Base-by-base conservation (phyloP, 1,139 yeast genomes). In the Pneumocystis canis region DNA sequence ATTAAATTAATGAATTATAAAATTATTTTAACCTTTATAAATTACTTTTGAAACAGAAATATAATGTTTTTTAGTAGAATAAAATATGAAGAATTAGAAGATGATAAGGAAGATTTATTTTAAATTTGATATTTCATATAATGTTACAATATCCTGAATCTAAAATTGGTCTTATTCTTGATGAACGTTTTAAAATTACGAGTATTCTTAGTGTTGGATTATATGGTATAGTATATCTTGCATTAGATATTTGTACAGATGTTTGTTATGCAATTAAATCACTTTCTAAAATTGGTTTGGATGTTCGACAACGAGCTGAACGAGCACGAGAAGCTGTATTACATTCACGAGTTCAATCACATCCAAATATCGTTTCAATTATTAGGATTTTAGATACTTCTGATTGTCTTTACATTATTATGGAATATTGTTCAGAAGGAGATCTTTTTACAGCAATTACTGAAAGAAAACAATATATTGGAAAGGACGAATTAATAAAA, bases 361-460 rank as follows among this genome's bases (percentile, higher is more conserved):
- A 89, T 71, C 87, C 89, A 28, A 85, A 86, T 70, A 79, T 89
- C 33, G 80, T 85, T 33, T 80, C 87, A n/a, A 84, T 89, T 61
- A 85, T 84, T 70, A 82, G 84, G 68, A 88, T 89, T n/a, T 79
- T 80, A 59, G 76, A 73, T 63, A 68, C 65, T n/a, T 63, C 66
- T n/a, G 71, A 71, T 58, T 69, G 68, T 54, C 75, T 87, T 28
- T 85, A 87, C 69, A 82, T 88, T 33, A 79, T 88, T 7, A 84
- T 89, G 89, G 96, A 89, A 70, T 86, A 85, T 62, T 85, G 78
- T 71, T 82, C 83, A n/a, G 86, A 83, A 67, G 92, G 94, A 41
- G 97, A 89, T 72, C 78, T 89, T 65, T 89, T 89, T 73, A 79
- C 83, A 35, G 66, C 66, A 63, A 89, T 89, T 64, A 89, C 89